phyloP scores from a whole-genome alignment of 148 eudicot species.

The Chenopodium quinoa region DNA sequence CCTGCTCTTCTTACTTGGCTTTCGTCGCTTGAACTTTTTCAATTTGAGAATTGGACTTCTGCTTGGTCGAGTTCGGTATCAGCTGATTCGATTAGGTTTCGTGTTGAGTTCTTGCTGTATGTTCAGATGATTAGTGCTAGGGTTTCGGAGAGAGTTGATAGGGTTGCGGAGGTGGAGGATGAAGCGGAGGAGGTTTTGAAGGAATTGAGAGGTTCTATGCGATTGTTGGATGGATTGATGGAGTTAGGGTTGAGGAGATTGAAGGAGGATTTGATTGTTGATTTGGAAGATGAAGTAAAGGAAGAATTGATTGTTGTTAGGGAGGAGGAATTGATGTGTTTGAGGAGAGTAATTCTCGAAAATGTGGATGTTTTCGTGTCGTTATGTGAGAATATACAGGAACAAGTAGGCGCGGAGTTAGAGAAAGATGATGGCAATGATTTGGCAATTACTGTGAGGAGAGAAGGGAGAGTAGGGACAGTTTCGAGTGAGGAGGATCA shows the following conservation, averaged over 20 bases:
- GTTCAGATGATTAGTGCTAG: conserved; percentile 49
- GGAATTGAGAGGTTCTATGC: conserved; percentile 28
- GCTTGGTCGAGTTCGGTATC: conserved; percentile 48
- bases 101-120: conserved; percentile 68
- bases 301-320: conserved; percentile 26
- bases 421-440: conserved; percentile 28
- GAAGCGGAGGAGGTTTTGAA: conserved; percentile 28
- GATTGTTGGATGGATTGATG: conserved; percentile 48
- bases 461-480: conserved; percentile 28
- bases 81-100: conserved; percentile 38
- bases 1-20: conserved; percentile 69
- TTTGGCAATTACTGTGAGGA: conserved; percentile 52
- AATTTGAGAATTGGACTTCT: conserved; percentile 52
- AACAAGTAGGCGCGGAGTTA: conserved; percentile 43
- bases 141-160: conserved; percentile 35
- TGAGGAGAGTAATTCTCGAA: conserved; percentile 59
- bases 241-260: conserved; percentile 62
- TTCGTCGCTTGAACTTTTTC: conserved; percentile 67
- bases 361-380: conserved; percentile 64
- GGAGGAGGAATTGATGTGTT: conserved; percentile 54
- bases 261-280: conserved; percentile 55
- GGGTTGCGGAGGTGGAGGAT: conserved; percentile 17
- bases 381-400: conserved; percentile 56
- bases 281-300: conserved; percentile 16
- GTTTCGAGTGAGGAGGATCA: conserved; percentile 48